phyloP scores from a whole-genome alignment of 2,329 filamentous ascomycete species.

The Colletotrichum zoysiae region DNA sequence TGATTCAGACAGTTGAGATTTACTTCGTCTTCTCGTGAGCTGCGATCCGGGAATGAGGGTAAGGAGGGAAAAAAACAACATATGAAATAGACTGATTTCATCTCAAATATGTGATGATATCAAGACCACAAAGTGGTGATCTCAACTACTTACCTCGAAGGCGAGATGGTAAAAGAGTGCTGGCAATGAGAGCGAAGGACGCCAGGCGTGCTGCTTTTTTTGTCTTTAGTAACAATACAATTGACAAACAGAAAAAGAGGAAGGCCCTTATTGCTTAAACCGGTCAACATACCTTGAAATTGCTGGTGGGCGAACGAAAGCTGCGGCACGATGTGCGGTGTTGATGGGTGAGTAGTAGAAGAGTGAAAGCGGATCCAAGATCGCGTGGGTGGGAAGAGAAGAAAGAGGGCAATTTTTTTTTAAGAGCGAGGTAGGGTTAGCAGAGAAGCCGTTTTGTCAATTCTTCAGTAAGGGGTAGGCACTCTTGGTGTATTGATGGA shows the following conservation, averaged over 20 bases:
- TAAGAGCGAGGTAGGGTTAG: neutral
- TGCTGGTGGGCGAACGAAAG: conserved; percentile 17
- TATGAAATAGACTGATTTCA: neutral
- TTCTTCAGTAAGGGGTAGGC: neutral
- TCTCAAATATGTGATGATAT: neutral
- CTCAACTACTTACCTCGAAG: conserved; percentile 24
- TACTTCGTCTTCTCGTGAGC: neutral
- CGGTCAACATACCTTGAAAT: conserved; percentile 12
- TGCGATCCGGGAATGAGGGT: no score
- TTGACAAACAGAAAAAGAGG: neutral
- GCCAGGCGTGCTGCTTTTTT: conserved; percentile 15
- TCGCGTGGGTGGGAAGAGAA: neutral
- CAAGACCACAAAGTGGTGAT: neutral
- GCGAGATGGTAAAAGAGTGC: conserved; percentile 10
- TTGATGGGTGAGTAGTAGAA: conserved; percentile 14
- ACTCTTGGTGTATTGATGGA: neutral
- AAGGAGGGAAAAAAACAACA: neutral
- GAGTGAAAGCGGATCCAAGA: neutral
- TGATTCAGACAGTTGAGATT: neutral
- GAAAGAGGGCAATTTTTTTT: neutral
- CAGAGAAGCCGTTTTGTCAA: neutral
- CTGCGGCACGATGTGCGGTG: conserved; percentile 7
- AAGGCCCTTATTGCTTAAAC: neutral
- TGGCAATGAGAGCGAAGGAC: conserved; percentile 14
- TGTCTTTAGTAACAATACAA: neutral